phyloP scores from a whole-genome alignment of 805 yeast species.

The Yarrowia sp. region DNA sequence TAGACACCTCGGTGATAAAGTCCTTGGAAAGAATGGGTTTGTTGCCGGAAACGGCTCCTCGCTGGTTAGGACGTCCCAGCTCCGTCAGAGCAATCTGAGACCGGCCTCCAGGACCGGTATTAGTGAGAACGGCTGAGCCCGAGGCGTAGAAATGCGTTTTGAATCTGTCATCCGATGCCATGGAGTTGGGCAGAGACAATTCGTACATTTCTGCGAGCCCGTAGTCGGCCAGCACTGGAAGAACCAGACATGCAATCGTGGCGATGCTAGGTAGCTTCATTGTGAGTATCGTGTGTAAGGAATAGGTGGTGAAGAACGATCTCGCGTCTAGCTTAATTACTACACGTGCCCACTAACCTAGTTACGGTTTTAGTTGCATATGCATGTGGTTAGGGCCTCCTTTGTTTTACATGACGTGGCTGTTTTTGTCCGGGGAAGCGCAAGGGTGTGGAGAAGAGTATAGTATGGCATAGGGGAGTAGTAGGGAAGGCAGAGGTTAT shows the following conservation, averaged over 20 bases:
- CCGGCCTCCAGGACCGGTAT: not conserved
- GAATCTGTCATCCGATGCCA: not conserved
- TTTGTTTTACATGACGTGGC: slow-evolving; percentile 10
- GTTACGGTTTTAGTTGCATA: not conserved
- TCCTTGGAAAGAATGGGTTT: slow-evolving; percentile 33
- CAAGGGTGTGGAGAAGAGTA: not conserved
- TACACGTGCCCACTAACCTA: not conserved
- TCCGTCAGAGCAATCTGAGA: slow-evolving; percentile 6
- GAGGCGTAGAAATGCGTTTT: slow-evolving; percentile 8
- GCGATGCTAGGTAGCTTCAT: not conserved
- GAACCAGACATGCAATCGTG: not conserved
- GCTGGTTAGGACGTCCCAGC: slow-evolving; percentile 28
- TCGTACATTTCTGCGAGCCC: slow-evolving; percentile 7
- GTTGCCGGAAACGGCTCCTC: slow-evolving; percentile 39
- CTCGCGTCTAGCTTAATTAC: not conserved
- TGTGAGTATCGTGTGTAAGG: not conserved
- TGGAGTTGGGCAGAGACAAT: not conserved
- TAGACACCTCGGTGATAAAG: slow-evolving; percentile 39
- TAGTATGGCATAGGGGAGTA: not conserved
- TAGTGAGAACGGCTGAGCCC: slow-evolving; percentile 7
- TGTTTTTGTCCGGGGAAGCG: not conserved
- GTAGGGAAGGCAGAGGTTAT: not conserved
- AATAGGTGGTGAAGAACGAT: not conserved
- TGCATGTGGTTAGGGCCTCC: not conserved
- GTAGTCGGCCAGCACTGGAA: slow-evolving; percentile 9